Evolutionary conservation across 108 stramenopile genomes (phyloP), one percentile per base, ranked within the genome.

Genomic region (Cylindrotheca fusiformis): DNA sequence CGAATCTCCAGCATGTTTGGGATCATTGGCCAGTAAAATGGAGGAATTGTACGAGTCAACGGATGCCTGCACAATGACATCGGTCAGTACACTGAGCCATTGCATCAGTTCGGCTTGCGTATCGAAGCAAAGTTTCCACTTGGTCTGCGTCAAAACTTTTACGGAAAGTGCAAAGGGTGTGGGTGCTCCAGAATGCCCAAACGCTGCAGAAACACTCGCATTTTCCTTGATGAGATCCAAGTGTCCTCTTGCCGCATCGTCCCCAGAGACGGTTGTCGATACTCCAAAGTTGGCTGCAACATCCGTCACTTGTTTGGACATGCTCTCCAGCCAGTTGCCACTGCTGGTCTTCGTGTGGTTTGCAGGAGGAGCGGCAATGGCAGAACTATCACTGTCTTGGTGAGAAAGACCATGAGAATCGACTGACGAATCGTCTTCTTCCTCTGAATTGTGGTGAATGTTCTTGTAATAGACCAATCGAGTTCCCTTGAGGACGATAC

Each of bases 41-140:
- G 65, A 29, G 4, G 79, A 44, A 72, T 93, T 93, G 79, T 85
- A 93, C 2, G 36, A 48, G 52, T 86, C 79, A 1, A 93, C 83
- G 63, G 77, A 76, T 20, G 65, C 50, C 48, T 78, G 58, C 14
- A 90, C 86, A 51, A 93, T 71, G 8, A 84, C 75, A 76, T 93
- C 88, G 1, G 88, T 84, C 65, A 93, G 58, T 21, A 70, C 78
- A 4, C 80, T 71, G 30, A 93, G 55, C 91, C 91, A 93, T 50
- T 78, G 68, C 81, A 93, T 87, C 58, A 85, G 64, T 48, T 77
- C 67, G 2, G 55, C 48, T 33, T 86, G 87, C 3, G 73, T 74
- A 53, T 83, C 85, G 65, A 89, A 88, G 41, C 84, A 85, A n/a
- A 93, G 74, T 51, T 88, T 89, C 84, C 87, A 93, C 53, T 89